Base-by-base conservation (phyloP, 1,139 yeast species). In the Entelexis sorbosivorans region DNA sequence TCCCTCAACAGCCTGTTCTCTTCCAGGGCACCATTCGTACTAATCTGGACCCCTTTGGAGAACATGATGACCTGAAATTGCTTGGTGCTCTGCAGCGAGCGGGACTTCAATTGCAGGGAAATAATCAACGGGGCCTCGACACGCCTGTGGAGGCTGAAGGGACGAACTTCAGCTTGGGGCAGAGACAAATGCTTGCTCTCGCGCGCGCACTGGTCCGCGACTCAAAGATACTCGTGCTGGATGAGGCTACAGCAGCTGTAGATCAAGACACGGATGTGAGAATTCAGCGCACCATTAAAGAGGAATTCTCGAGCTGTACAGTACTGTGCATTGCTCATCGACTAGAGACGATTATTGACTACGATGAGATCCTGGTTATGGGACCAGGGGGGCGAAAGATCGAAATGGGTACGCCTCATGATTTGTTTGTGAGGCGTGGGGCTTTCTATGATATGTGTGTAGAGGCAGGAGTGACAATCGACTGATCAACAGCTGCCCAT, bases 191-290 rank as follows among this genome's bases (percentile, higher is more conserved):
- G 58, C 67, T 84, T 29, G 82, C 91, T 2, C 73, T 84, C 58
- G 85, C 91, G 0, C 74, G 93, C 59, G 89, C 93, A 0, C 69
- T 84, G 57, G 85, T 82, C 16, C 75, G 85, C 56, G 73, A 76
- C 47, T 71, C 85, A 5, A 77, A 75, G 62, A 78, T 84, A 51
- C 68, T 84, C 58, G 78, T 83, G 54, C 66, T 84, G 55, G 94
- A 84, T 64, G 94, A 84, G 64, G 93, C 93, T n/a, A 84, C 94
- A 0, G 82, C 93, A 0, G 78, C 83, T 10, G 89, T 84, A 42
- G 94, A 84, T 64, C 81, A 79, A 61, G 84, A 78, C 58, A 82
- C 91, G 0, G 93, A 84, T 65, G 70, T 75, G 43, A 74, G 74
- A 62, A 81, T 84, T 59, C 93, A 84, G 65, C 60, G 67, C 4